Conservation (phyloP, 2,329 filamentous ascomycete genomes). For the Colletotrichum sp. region DNA sequence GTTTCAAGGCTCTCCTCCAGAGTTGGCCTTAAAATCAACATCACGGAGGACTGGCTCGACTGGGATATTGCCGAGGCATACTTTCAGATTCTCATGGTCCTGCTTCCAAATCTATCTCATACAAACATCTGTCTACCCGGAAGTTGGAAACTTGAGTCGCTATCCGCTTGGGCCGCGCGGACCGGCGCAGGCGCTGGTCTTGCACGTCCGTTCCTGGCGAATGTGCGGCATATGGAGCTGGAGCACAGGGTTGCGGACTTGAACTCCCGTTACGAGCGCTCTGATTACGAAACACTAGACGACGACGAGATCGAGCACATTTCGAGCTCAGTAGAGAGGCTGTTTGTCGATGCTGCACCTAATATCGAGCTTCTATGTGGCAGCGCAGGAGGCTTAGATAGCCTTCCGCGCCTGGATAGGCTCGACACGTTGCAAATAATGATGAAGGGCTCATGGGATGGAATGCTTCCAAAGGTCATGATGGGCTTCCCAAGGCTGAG, state of each 20-base stretch:
- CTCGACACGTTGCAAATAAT: background rate
- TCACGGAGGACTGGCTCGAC: background rate
- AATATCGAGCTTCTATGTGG: background rate
- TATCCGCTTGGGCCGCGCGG: background rate
- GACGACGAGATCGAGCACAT: background rate
- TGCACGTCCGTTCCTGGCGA: background rate
- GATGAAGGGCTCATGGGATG: background rate
- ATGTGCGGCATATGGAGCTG: background rate
- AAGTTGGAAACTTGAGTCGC: background rate
- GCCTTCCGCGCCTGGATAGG: background rate
- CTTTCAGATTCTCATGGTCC: background rate
- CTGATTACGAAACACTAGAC: background rate
- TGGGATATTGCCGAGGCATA: background rate
- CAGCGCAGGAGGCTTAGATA: background rate
- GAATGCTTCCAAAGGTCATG: background rate
- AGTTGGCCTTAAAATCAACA: background rate
- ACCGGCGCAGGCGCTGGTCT: background rate
- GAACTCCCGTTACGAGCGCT: background rate
- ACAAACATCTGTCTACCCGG: background rate
- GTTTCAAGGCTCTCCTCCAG: background rate
- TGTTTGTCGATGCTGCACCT: background rate
- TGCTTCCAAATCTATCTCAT: background rate
- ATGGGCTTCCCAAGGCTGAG: background rate
- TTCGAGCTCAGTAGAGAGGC: background rate
- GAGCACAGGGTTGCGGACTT: background rate